Conservation (phyloP, 768 basidiomycete species). For the Kwoniella dejecticola region DNA sequence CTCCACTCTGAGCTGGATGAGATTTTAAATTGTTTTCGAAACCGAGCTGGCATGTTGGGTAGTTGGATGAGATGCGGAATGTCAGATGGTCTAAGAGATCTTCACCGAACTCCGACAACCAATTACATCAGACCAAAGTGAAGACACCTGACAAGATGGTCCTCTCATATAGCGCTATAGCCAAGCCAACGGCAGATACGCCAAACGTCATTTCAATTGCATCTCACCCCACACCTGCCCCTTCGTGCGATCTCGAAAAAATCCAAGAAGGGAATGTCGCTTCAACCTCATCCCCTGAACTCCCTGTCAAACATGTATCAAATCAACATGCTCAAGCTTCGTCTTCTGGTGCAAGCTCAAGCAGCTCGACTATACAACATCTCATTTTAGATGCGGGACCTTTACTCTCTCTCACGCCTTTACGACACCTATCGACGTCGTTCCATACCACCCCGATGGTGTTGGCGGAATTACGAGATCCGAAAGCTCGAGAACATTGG, state of each 20-base stretch:
- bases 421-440: constrained; percentile 81
- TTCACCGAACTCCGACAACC: too few species aligned
- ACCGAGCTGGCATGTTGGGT: too few species aligned
- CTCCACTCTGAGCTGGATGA: neutral
- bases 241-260: neutral
- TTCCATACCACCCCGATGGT: constrained; percentile 91
- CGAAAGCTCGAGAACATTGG: constrained; percentile 75
- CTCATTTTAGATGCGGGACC: constrained; percentile 94
- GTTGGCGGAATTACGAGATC: constrained; percentile 84
- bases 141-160: constrained; percentile 26
- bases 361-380: constrained; percentile 56
- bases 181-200: constrained; percentile 20
- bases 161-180: constrained; percentile 43
- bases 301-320: neutral
- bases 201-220: constrained; percentile 26
- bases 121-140: neutral
- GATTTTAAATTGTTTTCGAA: too few species aligned
- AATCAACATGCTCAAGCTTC: neutral
- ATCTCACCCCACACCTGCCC: neutral
- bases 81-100: too few species aligned
- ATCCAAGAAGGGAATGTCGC: neutral
- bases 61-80: too few species aligned
- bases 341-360: neutral
- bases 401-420: constrained; percentile 75
- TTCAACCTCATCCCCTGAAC: neutral